A percentile compares a stretch with the other conserved stretches of the same genome.
These are phyloP conservation scores for Wickerhamomyces bisporus DNA, from an alignment of 805 yeast genomes.

Conservation along the genomic window DNA sequence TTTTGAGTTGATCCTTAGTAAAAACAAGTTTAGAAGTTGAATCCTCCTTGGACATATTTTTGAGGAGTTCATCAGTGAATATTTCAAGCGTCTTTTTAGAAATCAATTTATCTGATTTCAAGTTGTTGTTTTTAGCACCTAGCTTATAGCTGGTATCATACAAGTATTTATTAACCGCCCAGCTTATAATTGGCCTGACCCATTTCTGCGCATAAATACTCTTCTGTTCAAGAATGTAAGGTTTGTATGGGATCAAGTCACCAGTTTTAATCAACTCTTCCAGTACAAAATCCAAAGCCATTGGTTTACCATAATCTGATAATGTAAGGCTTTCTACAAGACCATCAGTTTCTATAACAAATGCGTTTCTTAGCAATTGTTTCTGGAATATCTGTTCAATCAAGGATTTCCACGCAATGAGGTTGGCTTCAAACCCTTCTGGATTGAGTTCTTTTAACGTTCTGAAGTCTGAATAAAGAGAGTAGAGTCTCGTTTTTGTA, in stretches of 20 bases:
- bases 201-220: constrained; percentile 19
- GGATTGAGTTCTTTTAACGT: constrained; percentile 31
- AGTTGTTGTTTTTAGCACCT: constrained; percentile 11
- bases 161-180: constrained; percentile 20
- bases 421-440: constrained; percentile 38
- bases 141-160: constrained; percentile 20
- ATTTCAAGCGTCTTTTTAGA: constrained; percentile 15
- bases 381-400: constrained; percentile 16
- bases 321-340: constrained; percentile 23
- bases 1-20: constrained; percentile 10
- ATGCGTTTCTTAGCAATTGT: constrained; percentile 6
- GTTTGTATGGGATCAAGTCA: constrained; percentile 23
- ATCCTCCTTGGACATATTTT: constrained; percentile 1
- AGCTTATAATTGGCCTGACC: constrained; percentile 19
- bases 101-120: constrained; percentile 17
- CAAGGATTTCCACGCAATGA: constrained; percentile 32
- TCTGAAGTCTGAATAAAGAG: constrained; percentile 35
- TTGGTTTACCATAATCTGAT: constrained; percentile 30
- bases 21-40: constrained; percentile 10
- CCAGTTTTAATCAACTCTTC: constrained; percentile 27
- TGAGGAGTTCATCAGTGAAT: constrained; percentile 7
- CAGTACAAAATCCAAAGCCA: constrained; percentile 30
- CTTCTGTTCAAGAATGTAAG: constrained; percentile 16
- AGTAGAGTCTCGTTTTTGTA: constrained; percentile 31
- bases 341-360: constrained; percentile 23